Conservation (phyloP, 805 yeast genomes). For the Pichia phayaonensis region DNA sequence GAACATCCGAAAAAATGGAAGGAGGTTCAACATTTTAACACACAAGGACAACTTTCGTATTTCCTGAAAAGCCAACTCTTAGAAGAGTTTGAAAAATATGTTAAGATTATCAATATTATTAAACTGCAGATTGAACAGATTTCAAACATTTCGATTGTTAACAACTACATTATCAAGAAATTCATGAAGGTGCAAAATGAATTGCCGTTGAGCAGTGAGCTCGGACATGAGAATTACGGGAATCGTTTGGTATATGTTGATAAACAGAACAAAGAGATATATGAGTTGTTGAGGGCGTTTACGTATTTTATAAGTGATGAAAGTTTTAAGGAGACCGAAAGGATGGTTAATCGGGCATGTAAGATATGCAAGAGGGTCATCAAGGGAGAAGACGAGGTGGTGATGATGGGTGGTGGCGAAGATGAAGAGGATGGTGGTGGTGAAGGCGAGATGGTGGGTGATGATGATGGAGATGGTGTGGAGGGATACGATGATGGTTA, state of each 20-base stretch:
- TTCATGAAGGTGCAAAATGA: constrained; percentile 12
- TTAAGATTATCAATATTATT: constrained; percentile 7
- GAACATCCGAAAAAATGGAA: constrained; percentile 18
- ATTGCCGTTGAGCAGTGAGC: constrained; percentile 6
- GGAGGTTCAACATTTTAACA: constrained; percentile 11
- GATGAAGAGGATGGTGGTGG: neutral
- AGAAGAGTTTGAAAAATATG: constrained; percentile 1
- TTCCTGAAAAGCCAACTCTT: constrained; percentile 16
- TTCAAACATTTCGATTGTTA: constrained; percentile 9
- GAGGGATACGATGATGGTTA: neutral
- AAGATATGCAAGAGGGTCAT: neutral
- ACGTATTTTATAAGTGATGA: neutral
- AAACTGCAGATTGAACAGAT: constrained; percentile 11
- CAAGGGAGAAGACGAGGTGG: neutral
- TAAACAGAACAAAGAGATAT: constrained; percentile 12
- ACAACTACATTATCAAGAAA: constrained; percentile 7
- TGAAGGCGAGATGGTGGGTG: neutral
- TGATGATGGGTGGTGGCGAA: neutral
- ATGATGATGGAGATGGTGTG: neutral
- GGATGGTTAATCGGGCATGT: neutral
- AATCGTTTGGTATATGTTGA: constrained; percentile 4
- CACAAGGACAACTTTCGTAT: constrained; percentile 16
- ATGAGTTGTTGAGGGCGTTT: constrained; percentile 2
- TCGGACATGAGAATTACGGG: constrained; percentile 11
- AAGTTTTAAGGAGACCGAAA: neutral